phyloP scores from a whole-genome alignment of 192 early-diverging fungal genomes.

The Backusella liffmaniae region DNA sequence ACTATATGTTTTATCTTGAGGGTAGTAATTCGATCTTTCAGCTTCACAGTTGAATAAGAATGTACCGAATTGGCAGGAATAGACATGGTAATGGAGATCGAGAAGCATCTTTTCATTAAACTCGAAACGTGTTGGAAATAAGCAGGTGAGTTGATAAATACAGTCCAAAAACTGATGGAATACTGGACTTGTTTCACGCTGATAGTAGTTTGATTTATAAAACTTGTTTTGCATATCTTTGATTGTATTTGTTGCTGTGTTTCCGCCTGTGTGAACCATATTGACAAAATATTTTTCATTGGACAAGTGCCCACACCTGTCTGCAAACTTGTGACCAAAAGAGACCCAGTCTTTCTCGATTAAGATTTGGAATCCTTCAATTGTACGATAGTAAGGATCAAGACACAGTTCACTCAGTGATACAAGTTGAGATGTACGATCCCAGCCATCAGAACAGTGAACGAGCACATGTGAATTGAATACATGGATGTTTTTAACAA shows the following conservation, averaged over 20 bases:
- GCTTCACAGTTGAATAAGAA: constrained; percentile 90
- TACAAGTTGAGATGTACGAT: constrained; percentile 92
- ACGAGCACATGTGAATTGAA: constrained; percentile 84
- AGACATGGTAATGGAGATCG: constrained; percentile 81
- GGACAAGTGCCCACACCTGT: constrained; percentile 88
- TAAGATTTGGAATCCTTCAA: constrained; percentile 86
- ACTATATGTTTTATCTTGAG: constrained; percentile 40
- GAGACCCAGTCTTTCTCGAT: constrained; percentile 98
- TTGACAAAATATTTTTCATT: constrained; percentile 70
- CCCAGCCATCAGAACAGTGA: constrained; percentile 99
- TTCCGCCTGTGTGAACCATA: constrained; percentile 42
- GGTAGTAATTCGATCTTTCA: constrained; percentile 60
- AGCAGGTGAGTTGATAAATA: constrained; percentile 87
- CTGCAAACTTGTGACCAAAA: constrained; percentile 95
- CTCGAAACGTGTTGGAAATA: constrained; percentile 90
- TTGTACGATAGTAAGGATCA: constrained; percentile 95
- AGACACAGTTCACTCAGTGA: constrained; percentile 88
- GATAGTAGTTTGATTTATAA: constrained; percentile 56
- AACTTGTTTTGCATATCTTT: constrained; percentile 60
- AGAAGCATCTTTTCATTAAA: constrained; percentile 84
- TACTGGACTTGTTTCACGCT: constrained; percentile 87
- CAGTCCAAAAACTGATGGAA: constrained; percentile 99
- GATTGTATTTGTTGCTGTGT: constrained; percentile 57
- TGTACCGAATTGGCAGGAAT: constrained; percentile 92
- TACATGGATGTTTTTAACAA: constrained; percentile 79